Base-by-base conservation (phyloP, 1,284 basidiomycete species). In the Heliocybe sulcata region DNA sequence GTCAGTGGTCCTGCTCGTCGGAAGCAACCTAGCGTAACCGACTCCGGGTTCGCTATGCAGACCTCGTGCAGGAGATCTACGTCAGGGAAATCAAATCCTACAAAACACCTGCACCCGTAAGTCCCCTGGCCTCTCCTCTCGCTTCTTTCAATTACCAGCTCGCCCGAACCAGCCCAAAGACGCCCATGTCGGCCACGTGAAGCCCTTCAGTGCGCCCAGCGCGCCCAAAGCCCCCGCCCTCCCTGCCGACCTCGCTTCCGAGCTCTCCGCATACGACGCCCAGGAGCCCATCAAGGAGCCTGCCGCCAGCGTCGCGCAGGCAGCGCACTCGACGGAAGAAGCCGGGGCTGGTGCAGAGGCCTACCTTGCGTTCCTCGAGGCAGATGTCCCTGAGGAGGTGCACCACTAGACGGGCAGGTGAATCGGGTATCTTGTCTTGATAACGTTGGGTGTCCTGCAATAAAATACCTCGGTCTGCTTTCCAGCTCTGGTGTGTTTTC, bases 31-130 rank as follows among this genome's bases (percentile, higher is more conserved):
- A 31, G 29, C n/a, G 12, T 20, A 14, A 9, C 45, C 54, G 51
- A 54, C 25, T 2, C 3, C 52, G 25, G 3, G 8, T 16, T 8
- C 38, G 29, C 23, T 20, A 29, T 45, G 20, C 66, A 96, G 94
- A 97, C 77, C 77, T 96, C 65, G 80, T 98, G 56, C 92, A 96
- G 81, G 93, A 97, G 63, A 71, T 96, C 56, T 98, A 98, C 76
- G 66, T 98, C 63, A 85, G 81, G 67, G 90, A 96, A 77, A 81
- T 98, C 68, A 96, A 92, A 77, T 71, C 82, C 19, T 98, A 95
- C 85, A 96, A 94, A 79, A 70, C 81, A 45, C 70, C 79, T 25
- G 71, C 78, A 8, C 65, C 63, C 26, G 87, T 89, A 60, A 61
- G 79, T 76, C 23, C 45, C 33, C 31, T n/a, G 45, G 31, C 47